Evolutionary conservation across 225 moss, liverwort and hornwort genomes (phyloP), one percentile per base, ranked within the genome.

Genomic region (Neckera pumila): DNA sequence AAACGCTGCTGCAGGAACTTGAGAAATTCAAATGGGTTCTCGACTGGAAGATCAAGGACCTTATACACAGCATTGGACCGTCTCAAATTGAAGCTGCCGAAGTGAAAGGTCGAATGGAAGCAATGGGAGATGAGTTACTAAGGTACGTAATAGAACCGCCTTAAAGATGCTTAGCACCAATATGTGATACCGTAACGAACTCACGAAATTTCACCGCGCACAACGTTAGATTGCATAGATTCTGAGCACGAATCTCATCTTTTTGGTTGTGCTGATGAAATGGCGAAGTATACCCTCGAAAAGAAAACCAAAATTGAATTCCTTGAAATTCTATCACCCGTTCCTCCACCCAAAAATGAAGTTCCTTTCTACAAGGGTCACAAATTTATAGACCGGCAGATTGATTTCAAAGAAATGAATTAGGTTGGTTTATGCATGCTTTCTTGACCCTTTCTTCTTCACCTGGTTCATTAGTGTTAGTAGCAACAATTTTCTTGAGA

Each of bases 21-120:
- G 97, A 96, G 89, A 97, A 97, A 91, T 96, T 97, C 76, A 97
- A 97, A 89, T 95, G 91, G 91, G 96, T 97, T 88, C 86, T 97
- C 12, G 96, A 96, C 83, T 95, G 91, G 88, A 97, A 96, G 80
- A 91, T 97, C 70, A 97, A 95, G 85, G 93, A 97, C 83, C 94
- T 96, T 11, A 76, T 94, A 38, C 90, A 82, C 10, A 93, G 94
- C 79, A 91, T 95, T 61, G 92, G 92, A 80, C 97, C 97, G 51
- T 93, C 94, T 67, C 93, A 94, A 92, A 90, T 93, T 69, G 96
- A 96, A 86, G 89, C 94, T 34, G 93, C 91, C n/a, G 82, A 92
- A 84, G 89, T 89, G 3, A 95, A 92, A 82, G 91, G 92, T 64
- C 87, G 94, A 86, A 94, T 96, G 87, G 91, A 93, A 84, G 92